Conservation (phyloP, 768 basidiomycete genomes). For the Mycena leptocephala region DNA sequence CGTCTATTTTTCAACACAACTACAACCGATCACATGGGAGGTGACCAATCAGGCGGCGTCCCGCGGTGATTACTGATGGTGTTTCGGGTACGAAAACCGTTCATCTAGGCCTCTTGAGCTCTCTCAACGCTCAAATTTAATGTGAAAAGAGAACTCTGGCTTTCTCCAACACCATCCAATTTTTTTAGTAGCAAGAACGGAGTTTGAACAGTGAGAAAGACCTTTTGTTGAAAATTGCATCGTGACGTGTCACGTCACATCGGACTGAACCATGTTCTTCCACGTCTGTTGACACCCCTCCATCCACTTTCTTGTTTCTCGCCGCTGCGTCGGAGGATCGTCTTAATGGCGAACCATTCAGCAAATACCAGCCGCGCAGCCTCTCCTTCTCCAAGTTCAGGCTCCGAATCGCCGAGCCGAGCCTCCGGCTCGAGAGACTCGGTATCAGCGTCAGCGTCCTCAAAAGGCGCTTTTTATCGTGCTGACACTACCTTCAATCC, state of each 20-base stretch:
- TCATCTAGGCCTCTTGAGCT: neutral
- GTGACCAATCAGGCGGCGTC: conserved; percentile 16
- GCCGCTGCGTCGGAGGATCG: conserved; percentile 4
- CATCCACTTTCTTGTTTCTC: neutral
- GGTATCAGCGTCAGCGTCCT: conserved; percentile 26
- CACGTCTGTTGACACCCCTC: conserved; percentile 30
- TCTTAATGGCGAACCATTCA: conserved; percentile 27
- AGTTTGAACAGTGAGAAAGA: neutral
- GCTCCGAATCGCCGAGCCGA: conserved; percentile 29
- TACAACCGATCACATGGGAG: conserved; percentile 22
- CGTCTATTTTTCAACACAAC: conserved; percentile 11
- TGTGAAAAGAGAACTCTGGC: neutral
- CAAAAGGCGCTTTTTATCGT: conserved; percentile 26
- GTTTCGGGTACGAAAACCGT: neutral
- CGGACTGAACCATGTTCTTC: conserved; percentile 24
- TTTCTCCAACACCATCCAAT: neutral
- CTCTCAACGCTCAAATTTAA: neutral
- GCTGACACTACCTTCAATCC: conserved; percentile 39
- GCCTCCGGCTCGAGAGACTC: conserved; percentile 26
- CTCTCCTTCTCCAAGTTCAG: conserved; percentile 24
- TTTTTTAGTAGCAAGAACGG: neutral
- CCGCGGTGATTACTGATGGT: conserved; percentile 4
- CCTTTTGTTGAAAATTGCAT: neutral
- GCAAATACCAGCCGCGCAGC: conserved; percentile 7
- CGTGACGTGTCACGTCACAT: conserved; percentile 13